These are phyloP conservation scores for Theileria parva DNA, from an alignment of 169 alveolate species.

Conservation along the genomic window DNA sequence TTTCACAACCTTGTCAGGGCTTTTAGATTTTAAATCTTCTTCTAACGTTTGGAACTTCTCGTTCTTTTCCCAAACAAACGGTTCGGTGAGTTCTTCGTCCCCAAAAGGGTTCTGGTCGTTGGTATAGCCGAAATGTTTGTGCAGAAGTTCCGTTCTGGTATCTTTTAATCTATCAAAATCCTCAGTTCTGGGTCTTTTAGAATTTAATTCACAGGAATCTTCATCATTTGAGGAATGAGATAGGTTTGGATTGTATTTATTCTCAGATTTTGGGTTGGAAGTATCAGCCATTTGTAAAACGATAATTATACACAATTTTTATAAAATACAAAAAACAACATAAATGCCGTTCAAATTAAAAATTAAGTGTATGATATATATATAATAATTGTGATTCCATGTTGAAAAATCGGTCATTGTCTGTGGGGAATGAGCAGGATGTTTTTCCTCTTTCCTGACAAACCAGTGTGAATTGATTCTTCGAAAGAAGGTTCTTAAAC, in stretches of 20 bases:
- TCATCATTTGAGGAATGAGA: neutral
- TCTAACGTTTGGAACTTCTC: constrained; percentile 17
- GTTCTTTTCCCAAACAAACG: constrained; percentile 76
- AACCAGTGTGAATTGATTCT: constrained; percentile 67
- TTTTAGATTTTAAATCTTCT: neutral
- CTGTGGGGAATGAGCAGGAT: constrained; percentile 26
- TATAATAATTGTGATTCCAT: neutral
- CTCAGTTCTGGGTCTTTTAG: constrained; percentile 9
- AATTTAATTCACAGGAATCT: neutral
- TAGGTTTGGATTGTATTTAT: neutral
- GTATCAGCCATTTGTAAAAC: neutral
- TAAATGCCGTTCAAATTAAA: neutral
- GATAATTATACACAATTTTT: neutral
- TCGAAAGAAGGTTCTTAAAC: constrained; percentile 71
- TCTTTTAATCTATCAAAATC: constrained; percentile 4
- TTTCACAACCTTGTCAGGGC: neutral
- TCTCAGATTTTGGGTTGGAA: neutral
- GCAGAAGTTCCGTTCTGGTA: constrained; percentile 52
- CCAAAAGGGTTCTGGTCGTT: constrained; percentile 83
- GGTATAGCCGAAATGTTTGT: constrained; percentile 74
- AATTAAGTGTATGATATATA: neutral
- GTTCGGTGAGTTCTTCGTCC: constrained; percentile 70
- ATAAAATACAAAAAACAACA: neutral
- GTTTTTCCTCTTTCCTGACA: neutral
- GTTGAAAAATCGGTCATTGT: neutral